These are phyloP conservation scores for Diaporthe destruens DNA, from an alignment of 2,329 filamentous ascomycete genomes.

Conservation along the genomic window DNA sequence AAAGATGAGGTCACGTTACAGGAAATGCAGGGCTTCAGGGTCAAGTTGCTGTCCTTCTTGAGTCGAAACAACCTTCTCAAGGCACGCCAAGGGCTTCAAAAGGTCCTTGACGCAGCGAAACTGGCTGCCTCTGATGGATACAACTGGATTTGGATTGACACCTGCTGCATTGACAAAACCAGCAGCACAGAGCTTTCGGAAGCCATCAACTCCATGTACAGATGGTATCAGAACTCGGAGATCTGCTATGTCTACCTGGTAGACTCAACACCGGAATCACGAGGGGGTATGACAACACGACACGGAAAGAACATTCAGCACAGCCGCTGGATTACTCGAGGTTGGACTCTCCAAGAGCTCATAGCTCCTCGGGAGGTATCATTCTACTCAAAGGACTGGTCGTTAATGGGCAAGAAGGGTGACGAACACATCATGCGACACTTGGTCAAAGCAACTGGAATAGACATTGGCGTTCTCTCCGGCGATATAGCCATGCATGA, in stretches of 20 bases:
- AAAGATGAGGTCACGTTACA: slow-evolving; percentile 1
- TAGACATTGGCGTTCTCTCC: not conserved
- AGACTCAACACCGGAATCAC: not conserved
- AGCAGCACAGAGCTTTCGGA: slow-evolving; percentile 4
- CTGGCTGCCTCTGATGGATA: not conserved
- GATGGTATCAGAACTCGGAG: not conserved
- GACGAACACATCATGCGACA: slow-evolving; percentile 38
- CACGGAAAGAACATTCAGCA: not conserved
- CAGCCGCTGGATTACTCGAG: slow-evolving; percentile 29
- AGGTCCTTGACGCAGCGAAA: not conserved
- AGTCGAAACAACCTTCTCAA: not conserved
- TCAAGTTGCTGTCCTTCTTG: not conserved
- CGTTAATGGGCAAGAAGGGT: slow-evolving; percentile 39
- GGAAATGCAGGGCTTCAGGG: not conserved
- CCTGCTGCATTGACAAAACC: slow-evolving; percentile 22
- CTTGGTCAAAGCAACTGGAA: not conserved
- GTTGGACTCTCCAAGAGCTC: slow-evolving; percentile 18
- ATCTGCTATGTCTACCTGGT: slow-evolving; percentile 1
- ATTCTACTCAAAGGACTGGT: slow-evolving; percentile 45
- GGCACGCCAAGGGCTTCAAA: not conserved
- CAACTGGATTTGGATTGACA: slow-evolving; percentile 12
- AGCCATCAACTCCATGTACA: no score
- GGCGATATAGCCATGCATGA: slow-evolving; percentile 9
- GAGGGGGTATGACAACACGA: no score
- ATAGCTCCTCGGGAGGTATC: slow-evolving; percentile 44